phyloP scores from a whole-genome alignment of 768 basidiomycete species.

The Rhodotorula diobovata region DNA sequence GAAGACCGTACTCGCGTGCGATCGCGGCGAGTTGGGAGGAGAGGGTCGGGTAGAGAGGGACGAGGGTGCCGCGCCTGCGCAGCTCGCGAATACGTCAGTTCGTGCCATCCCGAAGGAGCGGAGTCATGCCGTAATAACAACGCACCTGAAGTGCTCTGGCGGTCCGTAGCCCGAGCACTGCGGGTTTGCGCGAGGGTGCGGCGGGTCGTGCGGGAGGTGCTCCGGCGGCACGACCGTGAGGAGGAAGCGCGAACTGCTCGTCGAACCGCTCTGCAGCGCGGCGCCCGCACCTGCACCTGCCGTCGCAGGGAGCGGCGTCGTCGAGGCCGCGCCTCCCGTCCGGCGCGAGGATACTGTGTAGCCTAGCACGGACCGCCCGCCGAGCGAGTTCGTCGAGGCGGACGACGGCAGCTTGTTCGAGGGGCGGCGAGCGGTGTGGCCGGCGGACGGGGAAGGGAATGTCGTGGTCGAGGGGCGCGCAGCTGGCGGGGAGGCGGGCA shows the following conservation, averaged over 20 bases:
- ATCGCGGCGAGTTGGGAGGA: constrained; percentile 79
- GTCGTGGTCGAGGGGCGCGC: neutral
- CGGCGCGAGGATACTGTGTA: neutral
- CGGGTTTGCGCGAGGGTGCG: constrained; percentile 47
- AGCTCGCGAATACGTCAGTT: rapidly evolving
- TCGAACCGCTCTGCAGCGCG: neutral
- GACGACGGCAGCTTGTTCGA: constrained; percentile 4
- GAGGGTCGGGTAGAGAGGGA: constrained; percentile 77
- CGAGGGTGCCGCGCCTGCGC: constrained; percentile 71
- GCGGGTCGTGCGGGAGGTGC: constrained; percentile 60
- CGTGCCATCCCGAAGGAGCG: no score
- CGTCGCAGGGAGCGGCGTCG: neutral
- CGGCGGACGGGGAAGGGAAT: no score
- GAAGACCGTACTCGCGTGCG: constrained; percentile 86
- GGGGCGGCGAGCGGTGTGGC: neutral
- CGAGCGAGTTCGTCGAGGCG: constrained; percentile 7
- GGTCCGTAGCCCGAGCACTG: constrained; percentile 50
- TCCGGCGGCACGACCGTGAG: constrained; percentile 77
- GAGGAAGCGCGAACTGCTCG: constrained; percentile 58
- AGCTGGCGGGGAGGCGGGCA: no score
- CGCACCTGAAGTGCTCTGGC: constrained; percentile 40
- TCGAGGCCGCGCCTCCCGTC: neutral
- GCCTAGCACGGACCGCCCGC: constrained; percentile 3
- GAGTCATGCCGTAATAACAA: no score
- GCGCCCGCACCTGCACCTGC: neutral